A percentile compares a stretch with the other conserved stretches of the same genome.
phyloP scores from a whole-genome alignment of 2,329 filamentous ascomycete genomes.

The Calonectria honghensis region DNA sequence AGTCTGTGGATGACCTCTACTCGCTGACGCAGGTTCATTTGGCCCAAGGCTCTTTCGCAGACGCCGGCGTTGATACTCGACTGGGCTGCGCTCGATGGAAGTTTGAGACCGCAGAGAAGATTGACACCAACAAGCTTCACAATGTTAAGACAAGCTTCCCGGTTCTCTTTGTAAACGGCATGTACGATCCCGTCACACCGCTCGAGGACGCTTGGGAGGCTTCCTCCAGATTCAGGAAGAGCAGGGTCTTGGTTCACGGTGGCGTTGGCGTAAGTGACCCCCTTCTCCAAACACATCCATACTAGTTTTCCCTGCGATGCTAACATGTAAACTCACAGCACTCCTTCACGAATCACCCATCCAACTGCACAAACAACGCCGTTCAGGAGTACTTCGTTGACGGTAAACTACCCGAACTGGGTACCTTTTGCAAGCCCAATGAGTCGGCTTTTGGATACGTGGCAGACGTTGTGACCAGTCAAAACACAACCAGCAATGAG shows the following conservation, averaged over 20 bases:
- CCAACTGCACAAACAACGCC: conserved; percentile 15
- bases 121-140: conserved; percentile 42
- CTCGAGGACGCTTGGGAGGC: conserved; percentile 45
- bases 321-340: background rate
- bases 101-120: conserved; percentile 44
- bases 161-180: conserved; percentile 46
- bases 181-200: conserved; percentile 48
- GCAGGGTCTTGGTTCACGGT: conserved; percentile 47
- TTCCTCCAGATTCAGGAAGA: conserved; percentile 43
- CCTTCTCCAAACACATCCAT: background rate
- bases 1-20: conserved; percentile 32
- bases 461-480: background rate
- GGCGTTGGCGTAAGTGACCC: conserved; percentile 47
- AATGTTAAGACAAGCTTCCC: conserved; percentile 50
- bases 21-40: conserved; percentile 26
- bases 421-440: conserved; percentile 27
- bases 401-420: conserved; percentile 26
- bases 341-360: conserved; percentile 14
- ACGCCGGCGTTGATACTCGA: conserved; percentile 31
- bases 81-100: conserved; percentile 44
- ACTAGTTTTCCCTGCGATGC: too few species aligned
- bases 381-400: conserved; percentile 26
- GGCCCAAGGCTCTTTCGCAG: conserved; percentile 40
- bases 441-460: conserved; percentile 19
- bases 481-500: background rate